Evolutionary conservation across 768 basidiomycete genomes (phyloP), one percentile per base, ranked within the genome.

Genomic region (Boletus sp.): DNA sequence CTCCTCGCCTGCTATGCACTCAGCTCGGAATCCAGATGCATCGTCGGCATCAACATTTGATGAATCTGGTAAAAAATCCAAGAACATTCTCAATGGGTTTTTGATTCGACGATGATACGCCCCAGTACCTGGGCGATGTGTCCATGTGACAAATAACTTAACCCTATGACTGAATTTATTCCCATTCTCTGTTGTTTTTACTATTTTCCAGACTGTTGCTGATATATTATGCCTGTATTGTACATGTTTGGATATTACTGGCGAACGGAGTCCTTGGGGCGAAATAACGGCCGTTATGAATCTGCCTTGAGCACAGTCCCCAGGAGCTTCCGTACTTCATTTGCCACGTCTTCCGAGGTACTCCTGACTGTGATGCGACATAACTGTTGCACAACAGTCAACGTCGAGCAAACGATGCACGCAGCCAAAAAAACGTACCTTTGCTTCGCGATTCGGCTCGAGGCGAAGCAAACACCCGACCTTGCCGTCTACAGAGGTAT

Each of bases 381-480:
- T 35, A 98, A 78, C 92, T 96, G 67, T 55, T 30, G 24, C 17
- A 35, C 12, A 41, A 18, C n/a, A 44, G 28, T 60, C 12, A 59
- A 42, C 44, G 18, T 37, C 30, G 47, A 24, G 44, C 7, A 15
- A 29, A 30, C 18, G 24, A 39, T 45, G 15, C 18, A 35, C 1
- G 3, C 28, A 33, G 24, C 37, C 41, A 18, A 55, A 36, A 42
- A 20, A 6, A 59, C 81, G 50, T 67, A 93, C 94, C 82, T 97
- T 96, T 29, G 96, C 97, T 57, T 97, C 94, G 51, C 85, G 83
- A 75, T 98, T 99, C 2, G 97, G 97, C 72, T 99, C 97, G 30
- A 98, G 71, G 53, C 97, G 83, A 61, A 98, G 73, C 59, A 99
- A 77, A 68, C 97, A 98, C 7, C 97, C 97, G 49, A 98, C 92